Evolutionary conservation across 208 protist genomes (phyloP).

Genomic region (Trypanosoma cruzi): DNA sequence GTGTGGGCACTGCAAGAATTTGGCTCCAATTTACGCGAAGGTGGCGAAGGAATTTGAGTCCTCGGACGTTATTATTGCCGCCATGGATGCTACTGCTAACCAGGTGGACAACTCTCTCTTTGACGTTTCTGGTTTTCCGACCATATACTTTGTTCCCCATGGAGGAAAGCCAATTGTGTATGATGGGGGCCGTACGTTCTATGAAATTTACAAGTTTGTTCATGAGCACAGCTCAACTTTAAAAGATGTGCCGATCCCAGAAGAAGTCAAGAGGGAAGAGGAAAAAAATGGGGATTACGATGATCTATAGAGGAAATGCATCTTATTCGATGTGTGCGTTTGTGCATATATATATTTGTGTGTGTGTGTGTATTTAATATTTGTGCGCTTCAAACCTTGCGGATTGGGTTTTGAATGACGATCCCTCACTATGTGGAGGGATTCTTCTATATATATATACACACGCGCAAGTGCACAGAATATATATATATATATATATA

Average conservation of each 20-base stretch:
- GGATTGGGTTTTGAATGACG: background rate
- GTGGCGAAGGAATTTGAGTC: constrained; percentile 50
- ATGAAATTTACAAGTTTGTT: constrained; percentile 83
- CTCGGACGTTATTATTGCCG: constrained; percentile 57
- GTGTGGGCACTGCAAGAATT: constrained; percentile 84
- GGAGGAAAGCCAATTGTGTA: constrained; percentile 32
- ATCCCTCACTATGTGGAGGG: background rate
- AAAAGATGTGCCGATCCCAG: constrained; percentile 9
- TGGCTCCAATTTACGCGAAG: constrained; percentile 46
- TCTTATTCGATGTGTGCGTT: constrained; percentile 15
- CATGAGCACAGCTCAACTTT: constrained; percentile 30
- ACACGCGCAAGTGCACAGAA: background rate
- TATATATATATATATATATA: too few relatives aligned
- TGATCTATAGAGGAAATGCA: constrained; percentile 24
- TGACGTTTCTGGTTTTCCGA: constrained; percentile 60
- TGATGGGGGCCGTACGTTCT: constrained; percentile 41
- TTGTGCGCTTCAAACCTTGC: constrained; percentile 1
- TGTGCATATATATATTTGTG: too few relatives aligned
- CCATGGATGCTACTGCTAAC: constrained; percentile 65
- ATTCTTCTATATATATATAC: background rate
- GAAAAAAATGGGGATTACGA: constrained; percentile 20
- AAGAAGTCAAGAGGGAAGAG: constrained; percentile 18
- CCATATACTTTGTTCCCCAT: constrained; percentile 58
- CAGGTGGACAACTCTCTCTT: constrained; percentile 40
- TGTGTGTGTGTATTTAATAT: too few relatives aligned